Evolutionary conservation across 306 rosid species (phyloP).

Genomic region (Citrullus colocynthis): DNA sequence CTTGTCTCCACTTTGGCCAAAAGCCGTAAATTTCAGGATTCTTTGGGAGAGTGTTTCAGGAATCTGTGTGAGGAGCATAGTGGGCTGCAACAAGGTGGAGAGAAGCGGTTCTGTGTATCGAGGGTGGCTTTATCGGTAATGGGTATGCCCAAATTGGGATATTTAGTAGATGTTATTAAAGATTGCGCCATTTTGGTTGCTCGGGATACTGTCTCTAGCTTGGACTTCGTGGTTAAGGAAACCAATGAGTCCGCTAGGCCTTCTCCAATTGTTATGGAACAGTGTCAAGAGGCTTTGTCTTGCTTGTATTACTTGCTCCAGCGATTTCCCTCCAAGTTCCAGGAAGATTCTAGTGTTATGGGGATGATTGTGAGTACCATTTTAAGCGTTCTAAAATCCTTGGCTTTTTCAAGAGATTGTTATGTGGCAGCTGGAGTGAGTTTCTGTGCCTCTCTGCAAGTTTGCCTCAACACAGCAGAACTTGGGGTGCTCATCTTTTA

Average conservation of each 20-base stretch:
- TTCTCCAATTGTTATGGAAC: conserved; percentile 88
- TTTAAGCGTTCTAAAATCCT: conserved; percentile 49
- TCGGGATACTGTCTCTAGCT: conserved; percentile 34
- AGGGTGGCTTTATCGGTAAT: conserved; percentile 57
- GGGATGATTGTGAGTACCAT: conserved; percentile 36
- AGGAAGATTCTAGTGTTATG: conserved; percentile 29
- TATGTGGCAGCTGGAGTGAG: conserved; percentile 91
- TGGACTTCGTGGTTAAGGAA: conserved; percentile 45
- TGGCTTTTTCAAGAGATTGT: conserved; percentile 71
- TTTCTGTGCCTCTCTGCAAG: conserved; percentile 70
- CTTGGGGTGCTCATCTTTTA: conserved; percentile 57
- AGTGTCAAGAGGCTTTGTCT: conserved; percentile 91
- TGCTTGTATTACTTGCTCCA: conserved; percentile 87
- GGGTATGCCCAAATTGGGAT: conserved; percentile 72
- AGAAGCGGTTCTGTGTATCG: conserved; percentile 50
- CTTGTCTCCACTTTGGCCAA: conserved; percentile 52
- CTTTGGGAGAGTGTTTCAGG: conserved; percentile 27
- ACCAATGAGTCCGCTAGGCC: conserved; percentile 43
- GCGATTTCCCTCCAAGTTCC: conserved; percentile 54
- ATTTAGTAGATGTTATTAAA: conserved; percentile 45
- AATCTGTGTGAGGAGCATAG: conserved; percentile 34
- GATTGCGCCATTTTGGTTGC: conserved; percentile 55
- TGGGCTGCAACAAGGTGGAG: conserved; percentile 12
- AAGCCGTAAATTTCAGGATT: conserved; percentile 17
- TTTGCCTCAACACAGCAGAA: conserved; percentile 42